Evolutionary conservation across 2,329 filamentous ascomycete genomes (phyloP), one percentile per base, ranked within the genome.

Genomic region (Talaromyces rugulosus): DNA sequence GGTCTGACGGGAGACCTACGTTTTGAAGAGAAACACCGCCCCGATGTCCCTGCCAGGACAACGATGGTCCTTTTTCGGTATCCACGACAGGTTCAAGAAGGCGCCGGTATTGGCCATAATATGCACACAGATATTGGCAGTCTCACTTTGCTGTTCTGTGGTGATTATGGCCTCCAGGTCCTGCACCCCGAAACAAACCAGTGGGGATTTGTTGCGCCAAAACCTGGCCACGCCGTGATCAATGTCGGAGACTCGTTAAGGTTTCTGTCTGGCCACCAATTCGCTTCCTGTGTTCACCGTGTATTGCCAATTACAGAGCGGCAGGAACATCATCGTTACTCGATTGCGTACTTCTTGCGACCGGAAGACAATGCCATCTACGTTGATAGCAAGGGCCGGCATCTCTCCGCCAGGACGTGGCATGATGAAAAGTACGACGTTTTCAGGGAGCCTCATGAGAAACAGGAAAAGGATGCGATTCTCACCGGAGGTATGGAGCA

Each of bases 161-260:
- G 14, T 8, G 50, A 60, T 44, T 60, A 33, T 28, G 58, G 58
- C 6, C 51, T 60, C 16, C 58, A 60, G 52, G 30, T 60, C 1
- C 28, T 54, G 3, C 14, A 18, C 30, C 62, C 62, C 2, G 63
- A 62, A 31, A 59, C 53, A 6, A 57, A 63, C 7, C 16, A 61
- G 28, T 72, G 70, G 70, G 63, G 61, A 11, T 70, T 61, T 56
- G 66, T 77, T 16, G 63, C 62, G 44, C 73, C 73, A 4, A 64
- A 66, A 23, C 63, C 66, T 1, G 66, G 66, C 1, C 67, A 71
- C 60, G 73, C 71, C 14, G 68, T 76, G 54, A 66, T 74, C 63
- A 77, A 74, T 64, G 67, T 77, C 33, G 74, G 72, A 2, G 72
- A 77, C 60, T 64, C 65, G 16, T 58, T 74, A 52, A 68, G 69